Conservation (phyloP, 2,329 filamentous ascomycete species). For the Immersiporthe knoxdaviesiana region DNA sequence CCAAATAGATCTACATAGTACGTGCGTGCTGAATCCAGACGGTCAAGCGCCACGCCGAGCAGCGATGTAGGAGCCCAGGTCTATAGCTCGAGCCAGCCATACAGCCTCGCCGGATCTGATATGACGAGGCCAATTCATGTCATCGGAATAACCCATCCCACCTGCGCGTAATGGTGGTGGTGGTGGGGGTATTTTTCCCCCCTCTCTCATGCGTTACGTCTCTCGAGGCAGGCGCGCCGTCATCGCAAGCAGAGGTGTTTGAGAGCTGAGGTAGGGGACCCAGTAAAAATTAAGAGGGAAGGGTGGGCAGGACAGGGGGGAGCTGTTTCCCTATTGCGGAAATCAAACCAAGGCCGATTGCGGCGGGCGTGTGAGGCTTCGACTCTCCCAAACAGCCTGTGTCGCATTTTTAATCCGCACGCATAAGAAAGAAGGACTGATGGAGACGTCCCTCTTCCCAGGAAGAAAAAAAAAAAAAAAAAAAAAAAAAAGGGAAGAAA, state of each 20-base stretch:
- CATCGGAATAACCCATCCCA: not conserved
- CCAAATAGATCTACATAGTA: not conserved
- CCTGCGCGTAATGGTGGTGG: not conserved
- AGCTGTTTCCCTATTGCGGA: constrained; percentile 21
- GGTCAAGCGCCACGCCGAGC: constrained; percentile 4
- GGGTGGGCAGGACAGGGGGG: constrained; percentile 12
- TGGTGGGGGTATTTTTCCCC: constrained; percentile 1
- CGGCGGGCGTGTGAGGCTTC: constrained; percentile 12
- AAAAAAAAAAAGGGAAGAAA: too few relatives aligned
- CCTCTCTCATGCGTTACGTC: not conserved
- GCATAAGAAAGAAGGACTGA: not conserved
- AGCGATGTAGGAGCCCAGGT: constrained; percentile 6
- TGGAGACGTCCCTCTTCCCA: not conserved
- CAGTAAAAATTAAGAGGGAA: not conserved
- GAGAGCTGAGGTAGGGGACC: not conserved
- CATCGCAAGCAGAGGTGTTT: not conserved
- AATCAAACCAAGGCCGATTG: constrained; percentile 23
- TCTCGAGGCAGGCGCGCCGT: not conserved
- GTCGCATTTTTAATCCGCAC: not conserved
- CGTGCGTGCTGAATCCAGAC: not conserved
- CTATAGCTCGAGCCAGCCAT: constrained; percentile 3
- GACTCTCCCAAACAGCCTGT: not conserved
- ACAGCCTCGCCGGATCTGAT: constrained; percentile 6
- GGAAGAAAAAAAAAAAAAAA: too few relatives aligned
- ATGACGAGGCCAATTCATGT: constrained; percentile 14